Evolutionary conservation across 495 filamentous ascomycete genomes (phyloP).

Genomic region (Penicillium roqueforti): DNA sequence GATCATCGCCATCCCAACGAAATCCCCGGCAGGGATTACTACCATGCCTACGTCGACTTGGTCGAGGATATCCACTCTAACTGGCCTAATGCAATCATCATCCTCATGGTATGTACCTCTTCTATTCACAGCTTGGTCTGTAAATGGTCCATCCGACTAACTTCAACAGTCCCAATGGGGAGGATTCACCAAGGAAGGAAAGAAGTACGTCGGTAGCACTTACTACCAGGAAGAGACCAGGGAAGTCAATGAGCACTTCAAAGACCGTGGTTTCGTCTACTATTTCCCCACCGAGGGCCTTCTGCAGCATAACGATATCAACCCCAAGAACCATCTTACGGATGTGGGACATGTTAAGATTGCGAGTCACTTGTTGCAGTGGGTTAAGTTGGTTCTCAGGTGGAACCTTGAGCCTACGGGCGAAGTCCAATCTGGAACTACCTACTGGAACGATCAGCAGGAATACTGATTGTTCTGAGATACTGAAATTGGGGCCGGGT

Average conservation of each 20-base stretch:
- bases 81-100: slow-evolving; percentile 58
- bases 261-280: slow-evolving; percentile 55
- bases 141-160: not conserved
- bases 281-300: slow-evolving; percentile 66
- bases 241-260: slow-evolving; percentile 54
- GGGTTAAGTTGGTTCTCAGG: slow-evolving; percentile 47
- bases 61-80: slow-evolving; percentile 57
- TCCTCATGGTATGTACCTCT: slow-evolving; percentile 51
- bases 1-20: slow-evolving; percentile 59
- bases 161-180: slow-evolving; percentile 56
- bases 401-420: slow-evolving; percentile 60
- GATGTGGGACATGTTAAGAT: slow-evolving; percentile 66
- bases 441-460: slow-evolving; percentile 57
- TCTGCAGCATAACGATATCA: slow-evolving; percentile 66
- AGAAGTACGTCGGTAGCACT: slow-evolving; percentile 48
- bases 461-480: slow-evolving; percentile 31
- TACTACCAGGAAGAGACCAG: slow-evolving; percentile 52
- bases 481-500: not conserved
- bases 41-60: slow-evolving; percentile 54
- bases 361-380: slow-evolving; percentile 62
- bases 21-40: slow-evolving; percentile 49
- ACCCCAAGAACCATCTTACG: slow-evolving; percentile 59
- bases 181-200: slow-evolving; percentile 49
- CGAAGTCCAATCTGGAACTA: slow-evolving; percentile 60
- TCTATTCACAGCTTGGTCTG: not conserved